Evolutionary conservation across 163 green algal species (phyloP), one percentile per base, ranked within the genome.

Genomic region (Scenedesmus sp.): DNA sequence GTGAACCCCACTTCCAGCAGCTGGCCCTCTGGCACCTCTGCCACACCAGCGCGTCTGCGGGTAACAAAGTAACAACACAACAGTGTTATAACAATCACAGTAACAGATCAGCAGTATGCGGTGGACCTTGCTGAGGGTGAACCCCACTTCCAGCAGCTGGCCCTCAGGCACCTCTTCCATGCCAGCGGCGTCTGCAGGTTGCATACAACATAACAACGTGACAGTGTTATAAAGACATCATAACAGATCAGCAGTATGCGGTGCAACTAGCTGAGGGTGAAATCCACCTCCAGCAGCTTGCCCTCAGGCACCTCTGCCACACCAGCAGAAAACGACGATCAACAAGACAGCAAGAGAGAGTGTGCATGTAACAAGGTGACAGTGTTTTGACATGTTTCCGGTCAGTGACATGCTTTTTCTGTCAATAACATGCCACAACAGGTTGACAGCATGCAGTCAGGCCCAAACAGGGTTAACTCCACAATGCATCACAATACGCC

Each of bases 251-350:
- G 34, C 34, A 46, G 34, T 4, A 91, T 76, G 57, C 87, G 59
- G 76, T 84, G 88, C 57, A 92, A 18, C 57, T 60, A 79, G 15
- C 57, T 26, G 4, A 92, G 88, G 34, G 54, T 87, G 10, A 88
- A 2, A 34, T 92, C 79, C 3, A 88, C 88, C 62, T 92, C 62
- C 8, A 88, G 62, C 64, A 59, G 34, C 3, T 79, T 59, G 46
- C 87, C 87, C 10, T 73, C 56, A 13, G 87, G 87, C 15, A 91
- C 87, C 3, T 85, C 76, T 26, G 82, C 89, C 55, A 88, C 7
- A 56, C 66, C 82, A 82, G 82, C 89, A 79, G 76, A 76, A 86
- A 56, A 6, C 34, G 34, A 46, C 34, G 34, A 60, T 23, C 23
- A 76, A 23, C 3, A 79, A 23, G 18, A 77, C 18, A 34, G 67